Evolutionary conservation across 2,329 filamentous ascomycete species (phyloP).

Genomic region (Sclerotinia glacialis): DNA sequence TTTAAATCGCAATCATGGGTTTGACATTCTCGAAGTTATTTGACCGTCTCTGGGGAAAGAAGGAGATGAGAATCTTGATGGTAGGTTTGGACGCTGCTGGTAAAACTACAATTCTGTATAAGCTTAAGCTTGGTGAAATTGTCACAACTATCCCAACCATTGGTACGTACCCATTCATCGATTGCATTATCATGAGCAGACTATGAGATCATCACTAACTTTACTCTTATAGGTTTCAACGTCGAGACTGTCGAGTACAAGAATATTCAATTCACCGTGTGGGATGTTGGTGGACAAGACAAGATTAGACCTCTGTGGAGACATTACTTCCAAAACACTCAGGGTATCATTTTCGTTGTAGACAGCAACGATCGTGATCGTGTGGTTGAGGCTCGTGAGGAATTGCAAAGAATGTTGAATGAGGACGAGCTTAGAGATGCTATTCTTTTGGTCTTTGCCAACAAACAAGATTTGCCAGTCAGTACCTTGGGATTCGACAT

Average conservation of each 20-base stretch:
- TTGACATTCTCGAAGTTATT: constrained; percentile 95
- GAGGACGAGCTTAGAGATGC: constrained; percentile 98
- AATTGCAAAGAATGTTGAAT: constrained; percentile 97
- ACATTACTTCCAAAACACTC: constrained; percentile 99
- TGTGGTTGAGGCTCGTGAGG: constrained; percentile 93
- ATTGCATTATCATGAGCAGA: constrained; percentile 10
- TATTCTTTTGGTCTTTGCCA: constrained; percentile 94
- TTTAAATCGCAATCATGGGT: constrained; percentile 79
- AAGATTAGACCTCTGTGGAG: constrained; percentile 99
- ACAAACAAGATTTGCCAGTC: constrained; percentile 99
- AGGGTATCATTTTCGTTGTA: constrained; percentile 99
- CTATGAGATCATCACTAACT: constrained; percentile 31
- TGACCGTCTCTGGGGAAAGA: constrained; percentile 96
- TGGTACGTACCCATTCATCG: constrained; percentile 56
- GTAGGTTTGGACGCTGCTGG: constrained; percentile 98
- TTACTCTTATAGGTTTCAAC: constrained; percentile 73
- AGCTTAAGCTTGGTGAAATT: constrained; percentile 98
- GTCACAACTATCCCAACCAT: constrained; percentile 99
- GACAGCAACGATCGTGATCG: constrained; percentile 98
- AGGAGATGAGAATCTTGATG: constrained; percentile 99
- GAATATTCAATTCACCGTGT: constrained; percentile 99
- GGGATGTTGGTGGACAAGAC: constrained; percentile 99
- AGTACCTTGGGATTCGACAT: constrained; percentile 43
- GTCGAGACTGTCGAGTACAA: constrained; percentile 99
- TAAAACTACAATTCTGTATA: constrained; percentile 99